Conservation (phyloP, 2,329 filamentous ascomycete genomes). For the Amylocarpus encephaloides region DNA sequence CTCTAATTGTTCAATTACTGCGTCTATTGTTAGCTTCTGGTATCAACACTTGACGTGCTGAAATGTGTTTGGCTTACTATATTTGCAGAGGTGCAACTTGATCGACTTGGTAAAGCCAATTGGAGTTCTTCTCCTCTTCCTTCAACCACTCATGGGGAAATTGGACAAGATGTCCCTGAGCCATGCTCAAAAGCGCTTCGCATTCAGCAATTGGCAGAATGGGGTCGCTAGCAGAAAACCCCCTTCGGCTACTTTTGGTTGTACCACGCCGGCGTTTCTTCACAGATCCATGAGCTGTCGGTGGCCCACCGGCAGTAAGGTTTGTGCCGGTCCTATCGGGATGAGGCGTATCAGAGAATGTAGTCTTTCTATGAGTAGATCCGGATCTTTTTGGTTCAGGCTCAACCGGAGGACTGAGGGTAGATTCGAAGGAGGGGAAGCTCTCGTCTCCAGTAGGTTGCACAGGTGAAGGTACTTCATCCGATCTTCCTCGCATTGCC, state of each 20-base stretch:
- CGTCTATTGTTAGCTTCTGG: slow-evolving; percentile 8
- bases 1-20: slow-evolving; percentile 20
- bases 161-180: slow-evolving; percentile 82
- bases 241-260: slow-evolving; percentile 56
- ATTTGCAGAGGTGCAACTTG: slow-evolving; percentile 95
- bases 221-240: slow-evolving; percentile 63
- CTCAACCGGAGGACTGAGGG: slow-evolving; percentile 16
- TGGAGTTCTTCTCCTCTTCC: slow-evolving; percentile 84
- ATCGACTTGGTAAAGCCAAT: slow-evolving; percentile 96
- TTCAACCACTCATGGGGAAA: slow-evolving; percentile 97
- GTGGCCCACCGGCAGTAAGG: not conserved
- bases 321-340: slow-evolving; percentile 12
- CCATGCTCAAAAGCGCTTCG: slow-evolving; percentile 71
- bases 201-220: slow-evolving; percentile 69
- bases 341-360: slow-evolving; percentile 41
- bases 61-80: slow-evolving; percentile 60
- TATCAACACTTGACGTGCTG: not conserved
- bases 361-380: slow-evolving; percentile 46
- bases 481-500: slow-evolving; percentile 11
- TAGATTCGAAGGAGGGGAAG: slow-evolving; percentile 42
- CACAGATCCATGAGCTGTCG: slow-evolving; percentile 38
- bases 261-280: slow-evolving; percentile 61
- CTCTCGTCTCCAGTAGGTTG: slow-evolving; percentile 39
- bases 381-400: slow-evolving; percentile 24
- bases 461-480: slow-evolving; percentile 38